phyloP scores from a whole-genome alignment of 2,329 filamentous ascomycete species.

The Xylariaceae sp. region DNA sequence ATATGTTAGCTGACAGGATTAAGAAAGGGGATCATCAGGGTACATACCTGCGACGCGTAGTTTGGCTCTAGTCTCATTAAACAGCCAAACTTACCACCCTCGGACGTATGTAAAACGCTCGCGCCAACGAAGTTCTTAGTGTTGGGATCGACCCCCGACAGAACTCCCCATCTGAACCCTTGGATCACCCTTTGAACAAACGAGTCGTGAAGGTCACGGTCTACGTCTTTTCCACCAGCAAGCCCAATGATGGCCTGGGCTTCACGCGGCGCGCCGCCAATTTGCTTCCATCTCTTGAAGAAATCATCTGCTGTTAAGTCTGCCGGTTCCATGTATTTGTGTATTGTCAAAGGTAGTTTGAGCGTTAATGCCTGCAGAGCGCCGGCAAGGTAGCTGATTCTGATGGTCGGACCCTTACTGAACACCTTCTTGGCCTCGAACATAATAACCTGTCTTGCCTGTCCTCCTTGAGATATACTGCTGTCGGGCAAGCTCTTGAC shows the following conservation, averaged over 20 bases:
- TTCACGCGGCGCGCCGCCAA: conserved; percentile 82
- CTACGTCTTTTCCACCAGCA: conserved; percentile 48
- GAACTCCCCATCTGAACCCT: conserved; percentile 84
- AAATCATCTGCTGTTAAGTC: conserved; percentile 87
- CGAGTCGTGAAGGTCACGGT: conserved; percentile 61
- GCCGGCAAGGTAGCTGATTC: conserved; percentile 90
- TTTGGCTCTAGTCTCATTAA: conserved; percentile 92
- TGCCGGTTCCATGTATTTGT: conserved; percentile 96
- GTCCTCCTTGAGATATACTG: conserved; percentile 66
- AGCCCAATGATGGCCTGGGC: conserved; percentile 81
- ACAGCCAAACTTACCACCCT: conserved; percentile 89
- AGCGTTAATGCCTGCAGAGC: conserved; percentile 88
- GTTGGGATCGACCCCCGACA: conserved; percentile 87
- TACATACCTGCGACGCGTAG: conserved; percentile 77
- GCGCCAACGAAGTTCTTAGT: conserved; percentile 89
- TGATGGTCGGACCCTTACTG: conserved; percentile 78
- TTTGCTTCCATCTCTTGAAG: conserved; percentile 99
- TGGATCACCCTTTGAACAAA: conserved; percentile 71
- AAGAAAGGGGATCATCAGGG: background rate
- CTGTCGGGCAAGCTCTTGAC: conserved; percentile 86
- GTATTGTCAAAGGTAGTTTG: conserved; percentile 79
- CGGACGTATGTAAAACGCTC: conserved; percentile 75
- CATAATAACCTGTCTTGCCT: conserved; percentile 91
- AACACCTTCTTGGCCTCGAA: conserved; percentile 85
- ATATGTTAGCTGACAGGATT: conserved; percentile 16